Base-by-base conservation (phyloP, 257 asterid genomes). In the Schizonepeta tenuifolia region DNA sequence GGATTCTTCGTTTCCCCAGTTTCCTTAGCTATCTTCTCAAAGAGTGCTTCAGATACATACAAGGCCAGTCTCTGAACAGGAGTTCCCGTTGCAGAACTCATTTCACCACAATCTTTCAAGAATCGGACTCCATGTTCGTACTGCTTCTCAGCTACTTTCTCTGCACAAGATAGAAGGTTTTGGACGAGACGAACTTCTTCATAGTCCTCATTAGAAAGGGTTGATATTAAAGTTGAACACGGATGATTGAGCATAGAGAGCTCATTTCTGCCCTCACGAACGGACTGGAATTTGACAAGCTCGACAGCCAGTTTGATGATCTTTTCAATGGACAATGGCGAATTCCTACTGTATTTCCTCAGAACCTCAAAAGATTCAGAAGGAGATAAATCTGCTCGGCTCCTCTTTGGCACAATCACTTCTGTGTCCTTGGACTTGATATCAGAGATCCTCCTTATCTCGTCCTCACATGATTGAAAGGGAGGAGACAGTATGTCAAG, bases 281-380 rank as follows among this genome's bases (percentile, higher is more conserved):
- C 54, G n/a, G 73, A 75, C 13, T 62, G 74, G 66, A 75, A 75
- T 9, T 67, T 71, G 66, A 85, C 71, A 75, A 81, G 78, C 36
- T 76, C 83, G 35, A 85, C 86, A 58, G 89, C 89, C 55, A 80
- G 28, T 67, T 70, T 75, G 7, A 83, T 77, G 70, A 75, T 80
- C 36, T 38, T 75, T 70, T 62, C 76, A 44, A 75, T 46, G 5
- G 79, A 22, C 60, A 65, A 50, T 6, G 31, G 8, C 6, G 40
- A 6, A 38, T 7, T 62, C 17, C 38, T 50, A 1, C 35, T 53
- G 72, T 69, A 40, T 55, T 64, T 77, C 73, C 57, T 77, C 44
- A 77, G 49, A 38, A 63, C 17, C n/a, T 76, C 43, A 21, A 64
- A 64, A 9, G 77, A 55, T 18, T 67, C 72, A 17, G 10, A 9